These are phyloP conservation scores for Astrothelium macrocarpum DNA, from an alignment of 495 filamentous ascomycete species.

Conservation along the genomic window DNA sequence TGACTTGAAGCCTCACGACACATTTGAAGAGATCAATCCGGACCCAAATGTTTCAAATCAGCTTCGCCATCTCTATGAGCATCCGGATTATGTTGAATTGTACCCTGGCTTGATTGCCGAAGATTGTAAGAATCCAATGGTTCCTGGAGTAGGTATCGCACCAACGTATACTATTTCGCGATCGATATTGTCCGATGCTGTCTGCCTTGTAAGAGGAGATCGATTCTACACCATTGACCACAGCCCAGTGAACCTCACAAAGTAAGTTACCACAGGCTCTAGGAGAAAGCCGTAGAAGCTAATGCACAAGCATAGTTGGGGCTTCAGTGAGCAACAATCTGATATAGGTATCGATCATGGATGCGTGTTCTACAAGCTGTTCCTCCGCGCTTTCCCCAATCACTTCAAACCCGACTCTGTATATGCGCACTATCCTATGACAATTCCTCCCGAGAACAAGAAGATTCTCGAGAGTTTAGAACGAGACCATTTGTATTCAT, in stretches of 20 bases:
- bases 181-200: slow-evolving; percentile 77
- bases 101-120: slow-evolving; percentile 79
- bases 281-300: no score
- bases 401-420: slow-evolving; percentile 48
- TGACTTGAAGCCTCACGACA: slow-evolving; percentile 61
- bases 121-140: slow-evolving; percentile 61
- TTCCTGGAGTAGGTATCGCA: slow-evolving; percentile 70
- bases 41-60: slow-evolving; percentile 63
- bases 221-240: slow-evolving; percentile 71
- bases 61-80: slow-evolving; percentile 66
- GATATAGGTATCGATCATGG: slow-evolving; percentile 45
- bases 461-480: slow-evolving; percentile 41
- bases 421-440: slow-evolving; percentile 52
- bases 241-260: slow-evolving; percentile 68
- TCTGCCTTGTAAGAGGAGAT: slow-evolving; percentile 72
- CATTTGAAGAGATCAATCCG: slow-evolving; percentile 77
- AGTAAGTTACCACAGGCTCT: no score
- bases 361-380: slow-evolving; percentile 51
- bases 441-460: slow-evolving; percentile 40
- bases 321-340: slow-evolving; percentile 43
- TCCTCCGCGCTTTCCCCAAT: slow-evolving; percentile 50
- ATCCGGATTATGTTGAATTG: slow-evolving; percentile 69
- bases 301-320: no score
- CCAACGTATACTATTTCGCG: slow-evolving; percentile 76
- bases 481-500: slow-evolving; percentile 41